These are phyloP conservation scores for Backusella sp. DNA, from an alignment of 192 early-diverging fungal species.

Conservation along the genomic window DNA sequence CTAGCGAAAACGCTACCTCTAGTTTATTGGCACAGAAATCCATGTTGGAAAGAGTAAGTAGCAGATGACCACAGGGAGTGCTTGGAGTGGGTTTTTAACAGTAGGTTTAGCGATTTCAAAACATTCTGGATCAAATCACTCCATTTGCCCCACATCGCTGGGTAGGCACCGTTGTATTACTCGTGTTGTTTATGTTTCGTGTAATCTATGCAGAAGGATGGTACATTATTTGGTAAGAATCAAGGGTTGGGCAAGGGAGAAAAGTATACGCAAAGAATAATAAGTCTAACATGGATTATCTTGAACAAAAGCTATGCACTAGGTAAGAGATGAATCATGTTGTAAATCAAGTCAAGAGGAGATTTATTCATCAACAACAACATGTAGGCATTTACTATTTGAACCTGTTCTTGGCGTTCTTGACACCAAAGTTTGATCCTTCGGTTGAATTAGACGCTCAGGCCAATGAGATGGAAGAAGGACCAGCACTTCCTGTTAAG, in stretches of 20 bases:
- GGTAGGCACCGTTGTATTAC: constrained; percentile 57
- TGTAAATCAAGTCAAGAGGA: not conserved
- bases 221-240: constrained; percentile 92
- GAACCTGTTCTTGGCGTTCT: constrained; percentile 92
- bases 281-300: not conserved
- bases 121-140: constrained; percentile 78
- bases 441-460: constrained; percentile 70
- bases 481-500: constrained; percentile 74
- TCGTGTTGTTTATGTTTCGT: constrained; percentile 74
- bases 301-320: constrained; percentile 24
- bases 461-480: constrained; percentile 63
- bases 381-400: constrained; percentile 88
- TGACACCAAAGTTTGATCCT: constrained; percentile 97
- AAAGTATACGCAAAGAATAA: not conserved
- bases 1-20: constrained; percentile 15
- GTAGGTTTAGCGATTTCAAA: constrained; percentile 63
- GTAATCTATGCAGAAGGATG: constrained; percentile 85
- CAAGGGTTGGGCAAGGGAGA: not conserved
- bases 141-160: constrained; percentile 78
- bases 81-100: not conserved
- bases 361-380: not conserved
- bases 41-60: constrained; percentile 34
- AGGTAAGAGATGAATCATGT: not conserved
- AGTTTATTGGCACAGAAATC: constrained; percentile 30
- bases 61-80: not conserved